Conservation (phyloP, 805 yeast species). For the Saturnispora mendoncae region DNA sequence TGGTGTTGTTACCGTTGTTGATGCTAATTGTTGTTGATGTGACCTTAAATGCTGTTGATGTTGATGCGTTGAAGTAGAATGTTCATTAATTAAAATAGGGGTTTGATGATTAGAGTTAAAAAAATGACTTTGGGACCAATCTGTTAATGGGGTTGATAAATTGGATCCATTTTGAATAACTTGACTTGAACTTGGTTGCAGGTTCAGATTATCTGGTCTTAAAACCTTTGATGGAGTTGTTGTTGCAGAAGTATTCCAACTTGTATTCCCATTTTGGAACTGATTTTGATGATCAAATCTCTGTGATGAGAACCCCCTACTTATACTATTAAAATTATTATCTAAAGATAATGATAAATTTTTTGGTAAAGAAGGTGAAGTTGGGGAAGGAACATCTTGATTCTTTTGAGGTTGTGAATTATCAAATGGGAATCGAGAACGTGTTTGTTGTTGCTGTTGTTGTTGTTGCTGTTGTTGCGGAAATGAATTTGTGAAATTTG, state of each 20-base stretch:
- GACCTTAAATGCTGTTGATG: slow-evolving; percentile 9
- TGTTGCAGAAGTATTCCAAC: slow-evolving; percentile 11
- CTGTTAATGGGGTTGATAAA: slow-evolving; percentile 9
- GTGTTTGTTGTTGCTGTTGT: neutral
- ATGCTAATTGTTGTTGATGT: slow-evolving; percentile 6
- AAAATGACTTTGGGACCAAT: slow-evolving; percentile 14
- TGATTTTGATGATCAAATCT: slow-evolving; percentile 4
- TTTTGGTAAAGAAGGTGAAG: slow-evolving; percentile 10
- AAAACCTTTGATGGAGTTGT: too few species aligned
- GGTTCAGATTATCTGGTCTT: slow-evolving; percentile 10
- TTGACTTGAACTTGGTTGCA: neutral
- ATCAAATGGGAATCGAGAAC: too few species aligned
- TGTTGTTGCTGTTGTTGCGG: slow-evolving; percentile 9
- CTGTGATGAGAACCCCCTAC: slow-evolving; percentile 6
- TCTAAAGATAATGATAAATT: neutral
- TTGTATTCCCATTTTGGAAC: slow-evolving; percentile 2
- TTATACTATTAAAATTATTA: neutral
- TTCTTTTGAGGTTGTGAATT: neutral
- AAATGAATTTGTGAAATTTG: slow-evolving; percentile 3
- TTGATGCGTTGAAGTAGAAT: slow-evolving; percentile 6
- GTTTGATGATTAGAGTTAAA: slow-evolving; percentile 11
- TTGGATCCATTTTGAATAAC: neutral
- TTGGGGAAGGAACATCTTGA: slow-evolving; percentile 9
- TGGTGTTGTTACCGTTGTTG: slow-evolving; percentile 9
- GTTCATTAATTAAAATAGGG: slow-evolving; percentile 6